These are phyloP conservation scores for Boehmeria nivea DNA, from an alignment of 306 rosid genomes.

Conservation along the genomic window DNA sequence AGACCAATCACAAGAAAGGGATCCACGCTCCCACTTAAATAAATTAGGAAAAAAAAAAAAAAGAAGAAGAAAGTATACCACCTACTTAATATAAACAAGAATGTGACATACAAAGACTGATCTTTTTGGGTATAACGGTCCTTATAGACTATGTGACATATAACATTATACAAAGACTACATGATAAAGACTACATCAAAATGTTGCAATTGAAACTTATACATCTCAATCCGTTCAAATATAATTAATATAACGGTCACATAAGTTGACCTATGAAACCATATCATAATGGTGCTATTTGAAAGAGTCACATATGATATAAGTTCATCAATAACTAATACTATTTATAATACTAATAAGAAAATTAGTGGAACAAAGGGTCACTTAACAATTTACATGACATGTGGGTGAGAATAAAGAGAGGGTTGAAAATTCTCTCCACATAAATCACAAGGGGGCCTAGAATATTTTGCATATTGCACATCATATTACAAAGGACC, in stretches of 20 bases:
- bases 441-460: constrained; percentile 3
- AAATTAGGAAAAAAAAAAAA: no score
- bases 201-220: not conserved
- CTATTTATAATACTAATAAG: no score
- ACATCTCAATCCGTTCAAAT: not conserved
- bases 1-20: no score
- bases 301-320: no score
- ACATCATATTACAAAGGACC: not conserved
- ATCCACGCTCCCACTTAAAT: no score
- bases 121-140: not conserved
- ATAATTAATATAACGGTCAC: constrained; percentile 12
- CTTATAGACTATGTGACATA: not conserved
- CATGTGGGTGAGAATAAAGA: constrained; percentile 15
- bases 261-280: constrained; percentile 6
- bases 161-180: no score
- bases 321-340: no score
- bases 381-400: not conserved
- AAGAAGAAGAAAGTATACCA: no score
- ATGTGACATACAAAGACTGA: not conserved
- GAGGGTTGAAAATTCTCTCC: constrained; percentile 5
- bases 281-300: not conserved
- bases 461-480: not conserved
- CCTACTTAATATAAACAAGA: no score
- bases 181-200: not conserved
- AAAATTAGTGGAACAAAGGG: not conserved